Conservation (phyloP, 2,329 filamentous ascomycete genomes). For the Colletotrichum melonis region DNA sequence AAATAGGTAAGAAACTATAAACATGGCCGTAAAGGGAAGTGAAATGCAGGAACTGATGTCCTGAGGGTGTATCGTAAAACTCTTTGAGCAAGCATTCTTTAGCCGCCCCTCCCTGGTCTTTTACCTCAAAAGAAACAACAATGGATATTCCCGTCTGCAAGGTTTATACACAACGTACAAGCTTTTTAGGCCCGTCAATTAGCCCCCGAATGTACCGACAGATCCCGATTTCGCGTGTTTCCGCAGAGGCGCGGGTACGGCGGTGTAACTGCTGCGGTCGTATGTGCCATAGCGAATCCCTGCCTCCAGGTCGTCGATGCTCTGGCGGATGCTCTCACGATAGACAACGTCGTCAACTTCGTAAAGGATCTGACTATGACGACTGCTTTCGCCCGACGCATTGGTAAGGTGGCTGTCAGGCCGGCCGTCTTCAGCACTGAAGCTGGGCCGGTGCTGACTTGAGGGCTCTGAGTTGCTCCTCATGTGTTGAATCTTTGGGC, state of each 20-base stretch:
- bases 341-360: conserved; percentile 16
- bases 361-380: conserved; percentile 18
- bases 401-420: neutral
- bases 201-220: conserved; percentile 22
- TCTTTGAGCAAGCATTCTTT: neutral
- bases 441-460: conserved; percentile 10
- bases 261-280: neutral
- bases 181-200: neutral
- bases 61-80: conserved; percentile 26
- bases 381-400: conserved; percentile 3
- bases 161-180: neutral
- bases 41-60: conserved; percentile 16
- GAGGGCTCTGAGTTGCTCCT: conserved; percentile 13
- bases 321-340: conserved; percentile 12
- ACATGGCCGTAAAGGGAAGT: conserved; percentile 17
- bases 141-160: neutral
- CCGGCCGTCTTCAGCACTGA: neutral
- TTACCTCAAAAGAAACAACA: neutral
- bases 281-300: conserved; percentile 3
- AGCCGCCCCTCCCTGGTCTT: conserved; percentile 6
- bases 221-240: conserved; percentile 24
- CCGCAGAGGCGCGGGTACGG: conserved; percentile 2
- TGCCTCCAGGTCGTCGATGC: conserved; percentile 13
- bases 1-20: conserved; percentile 8
- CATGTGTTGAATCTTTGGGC: conserved; percentile 1